Base-by-base conservation (phyloP, 306 rosid genomes). In the Leucaena leucocephala region DNA sequence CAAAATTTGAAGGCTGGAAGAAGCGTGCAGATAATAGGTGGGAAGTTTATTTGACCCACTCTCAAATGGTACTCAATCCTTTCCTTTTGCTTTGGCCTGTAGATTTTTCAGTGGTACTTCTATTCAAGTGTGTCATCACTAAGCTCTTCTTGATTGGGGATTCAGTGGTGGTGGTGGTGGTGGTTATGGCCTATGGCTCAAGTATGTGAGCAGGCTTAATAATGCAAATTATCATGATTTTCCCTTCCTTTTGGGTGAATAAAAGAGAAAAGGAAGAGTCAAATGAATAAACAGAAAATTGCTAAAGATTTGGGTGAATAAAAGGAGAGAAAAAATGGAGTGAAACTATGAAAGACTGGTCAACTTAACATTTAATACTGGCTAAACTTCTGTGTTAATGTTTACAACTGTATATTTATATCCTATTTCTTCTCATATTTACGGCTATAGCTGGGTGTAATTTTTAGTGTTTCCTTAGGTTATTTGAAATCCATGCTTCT, bases 1-100 rank as follows among this genome's bases (percentile, higher is more conserved):
- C 88, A 62, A 88, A 88, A 76, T 85, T 91, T 83, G 89, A 90
- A 55, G 98, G 97, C 67, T 89, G 95, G 97, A 89, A 89, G 77
- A 85, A 85, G 82, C 86, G 89, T 80, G 69, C 81, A 33, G 89
- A 85, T 73, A 88, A 88, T 86, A 84, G 76, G 84, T 89, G 92
- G 97, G 98, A 92, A 84, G 95, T 90, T 68, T 87, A 91, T 84
- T 86, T 91, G 88, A 92, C 98, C 76, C 96, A 94, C 91, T 88
- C 97, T 77, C 98, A 94, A 87, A 91, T 92, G 98, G 98, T 94
- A 92, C 50, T 76, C 72, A 52, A 44, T 81, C 82, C 85, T 75
- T 86, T 78, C 86, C 85, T 87, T 81, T 75, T 69, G 71, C 70
- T 36, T 39, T 54, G 76, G 65, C 74, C 44, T 74, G 81, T 40